Evolutionary conservation across 345 rosid genomes (phyloP), one percentile per base, ranked within the genome.

Genomic region (Eucalyptus cloeziana): DNA sequence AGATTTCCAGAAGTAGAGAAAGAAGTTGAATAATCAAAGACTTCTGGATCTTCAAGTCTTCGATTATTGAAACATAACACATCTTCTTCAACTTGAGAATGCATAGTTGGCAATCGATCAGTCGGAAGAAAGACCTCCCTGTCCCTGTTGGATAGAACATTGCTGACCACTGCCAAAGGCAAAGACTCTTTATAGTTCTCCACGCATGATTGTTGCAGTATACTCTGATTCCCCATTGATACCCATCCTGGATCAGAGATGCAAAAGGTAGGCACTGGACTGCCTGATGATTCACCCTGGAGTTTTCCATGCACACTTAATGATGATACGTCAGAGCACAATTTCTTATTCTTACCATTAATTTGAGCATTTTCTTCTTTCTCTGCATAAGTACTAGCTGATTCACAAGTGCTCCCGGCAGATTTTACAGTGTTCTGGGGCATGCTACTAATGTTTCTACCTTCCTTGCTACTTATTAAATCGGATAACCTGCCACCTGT

Each of bases 21-120:
- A 92, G 71, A 91, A 54, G 87, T 60, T 51, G 94, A 90, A 86
- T 49, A 93, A 64, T 89, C 92, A 69, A 90, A 91, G 44, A 91
- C 93, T 88, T 95, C 96, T 13, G 98, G 98, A 93, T 93, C 94
- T 85, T 93, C 93, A 33, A 88, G 93, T 90, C 97, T 91, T 86
- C 92, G 96, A 89, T 71, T 94, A 91, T 94, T 94, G 88, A 94
- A 94, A 87, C 96, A 93, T 89, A 95, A 83, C 58, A 96, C n/a
- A 92, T 94, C 96, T 49, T 95, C 95, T 89, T 95, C 97, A 86
- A 93, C 91, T 89, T 91, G 94, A 62, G 93, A 89, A 51, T 76
- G 86, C 54, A 90, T 71, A 71, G 85, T 90, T 49, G 62, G 87
- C 60, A 79, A 43, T 79, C 90, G 92, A 79, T 91, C 89, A 90